phyloP scores from a whole-genome alignment of 495 filamentous ascomycete species.

The Penicillium bialowiezense region DNA sequence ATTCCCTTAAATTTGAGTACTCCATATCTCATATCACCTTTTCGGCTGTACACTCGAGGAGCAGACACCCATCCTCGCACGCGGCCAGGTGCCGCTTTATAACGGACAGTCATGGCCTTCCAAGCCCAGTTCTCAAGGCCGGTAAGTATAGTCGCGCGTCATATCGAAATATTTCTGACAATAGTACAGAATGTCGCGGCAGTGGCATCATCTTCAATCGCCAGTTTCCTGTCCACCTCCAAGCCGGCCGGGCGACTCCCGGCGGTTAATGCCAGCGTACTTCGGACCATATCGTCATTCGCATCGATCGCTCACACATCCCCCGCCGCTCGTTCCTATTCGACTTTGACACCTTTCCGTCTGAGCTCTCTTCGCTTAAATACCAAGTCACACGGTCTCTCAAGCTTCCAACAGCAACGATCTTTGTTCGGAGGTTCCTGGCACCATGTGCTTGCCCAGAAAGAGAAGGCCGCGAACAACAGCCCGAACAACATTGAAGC shows the following conservation, averaged over 20 bases:
- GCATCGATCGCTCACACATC: conserved; percentile 7
- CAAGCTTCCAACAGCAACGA: conserved; percentile 39
- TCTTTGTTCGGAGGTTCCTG: conserved; percentile 56
- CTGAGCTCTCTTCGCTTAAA: conserved; percentile 21
- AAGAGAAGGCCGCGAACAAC: conserved; percentile 87
- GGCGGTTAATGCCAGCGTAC: conserved; percentile 12
- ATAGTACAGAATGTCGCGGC: conserved; percentile 33
- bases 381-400: conserved; percentile 21
- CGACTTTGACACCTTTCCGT: conserved; percentile 33
- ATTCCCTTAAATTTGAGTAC: conserved; percentile 15
- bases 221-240: conserved; percentile 35
- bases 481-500: conserved; percentile 80
- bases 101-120: conserved; percentile 49
- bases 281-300: conserved; percentile 25
- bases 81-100: conserved; percentile 43
- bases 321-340: conserved; percentile 32
- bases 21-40: conserved; percentile 8
- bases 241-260: conserved; percentile 23
- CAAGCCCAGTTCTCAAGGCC: conserved; percentile 40
- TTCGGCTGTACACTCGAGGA: conserved; percentile 12
- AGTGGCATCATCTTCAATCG: conserved; percentile 41
- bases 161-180: conserved; percentile 13
- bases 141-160: conserved; percentile 24
- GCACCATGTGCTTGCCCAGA: conserved; percentile 60
- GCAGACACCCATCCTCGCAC: conserved; percentile 16